Percentiles rank a stretch among this genome's conserved stretches.
phyloP scores from a whole-genome alignment of 805 yeast genomes.

The Starmerella bacillaris region DNA sequence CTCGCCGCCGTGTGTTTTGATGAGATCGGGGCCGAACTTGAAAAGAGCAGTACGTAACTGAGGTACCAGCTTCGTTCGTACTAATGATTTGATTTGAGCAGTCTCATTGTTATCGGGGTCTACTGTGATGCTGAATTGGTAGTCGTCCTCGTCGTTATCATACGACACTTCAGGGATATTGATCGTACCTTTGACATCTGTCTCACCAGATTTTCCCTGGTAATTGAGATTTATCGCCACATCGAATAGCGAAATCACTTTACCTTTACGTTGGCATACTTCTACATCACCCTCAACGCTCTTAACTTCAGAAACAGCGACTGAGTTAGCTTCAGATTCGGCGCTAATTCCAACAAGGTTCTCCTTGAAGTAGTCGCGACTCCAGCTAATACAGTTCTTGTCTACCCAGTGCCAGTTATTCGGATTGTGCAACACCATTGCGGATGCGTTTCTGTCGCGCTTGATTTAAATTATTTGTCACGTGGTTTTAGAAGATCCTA shows the following conservation, averaged over 20 bases:
- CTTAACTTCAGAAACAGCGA: conserved; percentile 30
- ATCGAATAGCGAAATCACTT: conserved; percentile 81
- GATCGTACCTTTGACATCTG: conserved; percentile 47
- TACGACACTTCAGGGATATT: conserved; percentile 84
- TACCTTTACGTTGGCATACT: conserved; percentile 92
- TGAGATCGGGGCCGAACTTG: conserved; percentile 61
- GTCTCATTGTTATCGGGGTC: conserved; percentile 32
- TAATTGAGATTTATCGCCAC: conserved; percentile 47
- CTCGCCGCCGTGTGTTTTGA: conserved; percentile 58
- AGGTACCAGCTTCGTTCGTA: conserved; percentile 49
- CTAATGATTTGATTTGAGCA: conserved; percentile 31
- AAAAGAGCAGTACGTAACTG: conserved; percentile 41
- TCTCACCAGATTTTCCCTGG: conserved; percentile 28
- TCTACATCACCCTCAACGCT: conserved; percentile 88
- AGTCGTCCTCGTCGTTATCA: conserved; percentile 71
- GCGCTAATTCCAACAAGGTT: conserved; percentile 37
- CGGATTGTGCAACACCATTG: conserved; percentile 89
- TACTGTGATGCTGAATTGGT: conserved; percentile 63
- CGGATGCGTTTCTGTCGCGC: no score
- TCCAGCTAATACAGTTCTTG: conserved; percentile 89
- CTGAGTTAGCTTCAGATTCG: conserved; percentile 21
- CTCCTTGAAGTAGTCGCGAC: conserved; percentile 53
- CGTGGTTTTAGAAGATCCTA: no score
- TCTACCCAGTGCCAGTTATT: conserved; percentile 99
- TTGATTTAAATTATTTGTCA: no score